Evolutionary conservation across 176 grass and related monocot genomes (phyloP).

Genomic region (Hsuehochloa calcarea): DNA sequence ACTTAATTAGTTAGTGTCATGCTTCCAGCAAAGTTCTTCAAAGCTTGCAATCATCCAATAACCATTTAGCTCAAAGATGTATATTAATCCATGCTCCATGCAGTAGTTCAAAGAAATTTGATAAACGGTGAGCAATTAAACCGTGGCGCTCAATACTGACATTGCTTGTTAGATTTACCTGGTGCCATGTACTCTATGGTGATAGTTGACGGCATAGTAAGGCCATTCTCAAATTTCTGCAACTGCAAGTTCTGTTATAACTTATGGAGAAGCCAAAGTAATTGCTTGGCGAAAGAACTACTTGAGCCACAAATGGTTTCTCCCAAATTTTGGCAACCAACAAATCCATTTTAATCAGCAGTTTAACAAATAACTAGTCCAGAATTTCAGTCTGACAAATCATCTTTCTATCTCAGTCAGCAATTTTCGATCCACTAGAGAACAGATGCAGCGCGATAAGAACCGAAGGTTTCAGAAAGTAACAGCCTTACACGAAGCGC

Average conservation of each 20-base stretch:
- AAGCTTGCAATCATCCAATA: slow-evolving; percentile 30
- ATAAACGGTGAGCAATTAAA: slow-evolving; percentile 27
- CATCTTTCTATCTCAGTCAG: slow-evolving; percentile 23
- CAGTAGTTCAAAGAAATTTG: slow-evolving; percentile 36
- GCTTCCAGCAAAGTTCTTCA: slow-evolving; percentile 32
- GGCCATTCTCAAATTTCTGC: slow-evolving; percentile 23
- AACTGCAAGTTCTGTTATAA: slow-evolving; percentile 35
- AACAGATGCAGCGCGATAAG: slow-evolving; percentile 12
- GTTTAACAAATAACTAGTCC: slow-evolving; percentile 37
- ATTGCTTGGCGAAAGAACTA: slow-evolving; percentile 27
- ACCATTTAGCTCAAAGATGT: slow-evolving; percentile 25
- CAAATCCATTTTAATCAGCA: slow-evolving; percentile 31
- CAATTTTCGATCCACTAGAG: slow-evolving; percentile 33
- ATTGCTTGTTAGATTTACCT: slow-evolving; percentile 33
- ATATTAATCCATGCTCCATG: slow-evolving; percentile 36
- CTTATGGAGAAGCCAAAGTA: slow-evolving; percentile 13
- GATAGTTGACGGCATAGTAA: slow-evolving; percentile 24
- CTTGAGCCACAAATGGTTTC: slow-evolving; percentile 32
- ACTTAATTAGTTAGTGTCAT: slow-evolving; percentile 24
- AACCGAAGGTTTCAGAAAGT: slow-evolving; percentile 40
- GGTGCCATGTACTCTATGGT: slow-evolving; percentile 35
- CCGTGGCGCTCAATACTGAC: not conserved
- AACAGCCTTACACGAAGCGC: slow-evolving; percentile 48
- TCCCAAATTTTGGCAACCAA: slow-evolving; percentile 34
- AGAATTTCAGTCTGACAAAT: slow-evolving; percentile 40